Percentiles rank a stretch among this genome's conserved stretches.
Evolutionary conservation across 2,329 filamentous ascomycete species (phyloP).

Genomic region (Diaporthe citriasiana): DNA sequence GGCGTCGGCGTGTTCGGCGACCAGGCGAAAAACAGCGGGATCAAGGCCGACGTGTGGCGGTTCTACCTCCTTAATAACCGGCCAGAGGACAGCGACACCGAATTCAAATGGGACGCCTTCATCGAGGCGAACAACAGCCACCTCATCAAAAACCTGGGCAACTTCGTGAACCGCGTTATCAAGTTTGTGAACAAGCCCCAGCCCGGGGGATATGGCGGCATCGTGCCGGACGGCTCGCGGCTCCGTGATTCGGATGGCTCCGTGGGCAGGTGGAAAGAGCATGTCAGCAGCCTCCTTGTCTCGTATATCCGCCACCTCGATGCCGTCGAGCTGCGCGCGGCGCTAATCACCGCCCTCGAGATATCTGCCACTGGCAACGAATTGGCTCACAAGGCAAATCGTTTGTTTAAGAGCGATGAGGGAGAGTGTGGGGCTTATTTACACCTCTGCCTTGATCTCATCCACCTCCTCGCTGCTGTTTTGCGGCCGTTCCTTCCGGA

Average conservation of each 20-base stretch:
- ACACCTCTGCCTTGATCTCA: neutral
- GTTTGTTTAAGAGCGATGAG: neutral
- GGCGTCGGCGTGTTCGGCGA: conserved; percentile 82
- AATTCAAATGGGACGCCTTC: conserved; percentile 91
- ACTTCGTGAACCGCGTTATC: conserved; percentile 80
- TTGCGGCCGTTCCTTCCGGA: conserved; percentile 16
- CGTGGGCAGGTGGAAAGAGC: neutral
- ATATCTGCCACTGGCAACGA: conserved; percentile 3
- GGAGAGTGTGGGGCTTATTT: neutral
- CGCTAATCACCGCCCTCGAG: neutral
- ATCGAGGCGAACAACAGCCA: conserved; percentile 90
- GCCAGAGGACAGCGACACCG: conserved; percentile 87
- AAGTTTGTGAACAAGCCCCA: conserved; percentile 77
- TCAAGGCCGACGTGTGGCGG: conserved; percentile 83
- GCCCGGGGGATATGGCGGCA: conserved; percentile 73
- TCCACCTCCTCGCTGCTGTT: conserved; percentile 1
- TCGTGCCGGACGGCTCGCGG: conserved; percentile 68
- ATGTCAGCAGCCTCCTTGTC: neutral
- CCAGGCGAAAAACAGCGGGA: conserved; percentile 78
- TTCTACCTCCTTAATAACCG: conserved; percentile 90
- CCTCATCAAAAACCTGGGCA: conserved; percentile 81
- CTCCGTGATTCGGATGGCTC: neutral
- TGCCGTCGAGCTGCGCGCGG: conserved; percentile 10
- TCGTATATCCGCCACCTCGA: conserved; percentile 2
- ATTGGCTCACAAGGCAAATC: neutral